Base-by-base conservation (phyloP, 2,329 filamentous ascomycete species). In the Hymenoscyphus fructigenus region DNA sequence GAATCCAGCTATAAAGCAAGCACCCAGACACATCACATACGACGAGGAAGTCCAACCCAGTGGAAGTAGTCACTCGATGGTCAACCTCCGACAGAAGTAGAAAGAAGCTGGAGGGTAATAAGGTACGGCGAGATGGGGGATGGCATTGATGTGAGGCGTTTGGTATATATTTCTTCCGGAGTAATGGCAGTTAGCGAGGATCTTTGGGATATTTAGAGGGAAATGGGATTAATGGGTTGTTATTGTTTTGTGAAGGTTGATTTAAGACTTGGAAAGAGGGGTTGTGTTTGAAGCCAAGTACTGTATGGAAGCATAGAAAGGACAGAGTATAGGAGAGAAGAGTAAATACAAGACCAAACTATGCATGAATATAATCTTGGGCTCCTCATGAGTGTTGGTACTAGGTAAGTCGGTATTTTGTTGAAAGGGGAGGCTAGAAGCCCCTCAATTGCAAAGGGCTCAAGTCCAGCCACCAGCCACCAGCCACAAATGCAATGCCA, bases 1-100 rank as follows among this genome's bases (percentile, higher is more conserved):
- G 38, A 47, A 29, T 26, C 57, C 57, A 14, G 57, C 57, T 20
- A 41, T 59, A 10, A 53, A 53, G 47, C 20, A 53, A 12, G 47
- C 20, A 26, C 47, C 47, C 20, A 26, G 47, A 10, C 3, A 26
- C 5, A 53, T 12, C 2, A 5, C 3, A 26, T 53, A 23, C 47
- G 47, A 53, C 14, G 47, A 53, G 47, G 47, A 53, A 14, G 14
- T 23, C 47, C 47, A 38, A 14, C 36, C 47, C 26, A 53, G 47
- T 5, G 47, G 20, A 53, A 53, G 47, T 14, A 26, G 47, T 20
- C 47, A 53, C 15, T 53, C 47, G 12, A 53, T 26, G 47, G 23
- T 53, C 47, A 53, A 14, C 2, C 12, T 53, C 9, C 26, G 47
- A 53, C 20, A 53, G 10, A 53, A 53, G 44, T 26, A 50, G 44